phyloP scores from a whole-genome alignment of 192 early-diverging fungal species.

The Endogone sp. region DNA sequence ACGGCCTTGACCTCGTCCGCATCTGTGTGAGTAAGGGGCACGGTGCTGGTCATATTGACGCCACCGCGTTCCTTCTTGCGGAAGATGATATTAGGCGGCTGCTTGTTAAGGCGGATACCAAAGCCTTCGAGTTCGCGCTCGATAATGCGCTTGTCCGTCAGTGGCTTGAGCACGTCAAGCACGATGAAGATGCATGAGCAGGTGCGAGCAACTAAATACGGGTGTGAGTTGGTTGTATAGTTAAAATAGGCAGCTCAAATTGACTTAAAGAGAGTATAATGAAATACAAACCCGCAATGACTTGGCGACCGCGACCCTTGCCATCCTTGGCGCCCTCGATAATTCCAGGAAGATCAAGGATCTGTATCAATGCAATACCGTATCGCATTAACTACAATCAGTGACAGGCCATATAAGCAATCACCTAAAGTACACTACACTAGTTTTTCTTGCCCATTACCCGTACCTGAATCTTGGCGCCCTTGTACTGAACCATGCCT shows the following conservation, averaged over 20 bases:
- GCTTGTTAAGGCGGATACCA: slow-evolving; percentile 95
- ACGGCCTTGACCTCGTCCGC: slow-evolving; percentile 91
- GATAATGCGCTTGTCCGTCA: slow-evolving; percentile 92
- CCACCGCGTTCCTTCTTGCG: slow-evolving; percentile 99
- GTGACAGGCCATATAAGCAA: neutral
- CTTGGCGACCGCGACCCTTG: slow-evolving; percentile 91
- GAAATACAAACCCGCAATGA: slow-evolving; percentile 26
- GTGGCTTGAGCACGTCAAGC: slow-evolving; percentile 94
- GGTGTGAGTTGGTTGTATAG: no score
- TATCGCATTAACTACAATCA: neutral
- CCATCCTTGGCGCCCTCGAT: slow-evolving; percentile 99
- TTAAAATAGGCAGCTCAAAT: neutral
- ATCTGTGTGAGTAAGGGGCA: slow-evolving; percentile 84
- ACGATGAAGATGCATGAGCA: slow-evolving; percentile 97
- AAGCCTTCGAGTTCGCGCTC: slow-evolving; percentile 97
- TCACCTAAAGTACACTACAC: no score
- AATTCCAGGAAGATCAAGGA: slow-evolving; percentile 97
- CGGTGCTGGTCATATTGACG: slow-evolving; percentile 92
- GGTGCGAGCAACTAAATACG: slow-evolving; percentile 86
- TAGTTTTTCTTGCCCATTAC: neutral
- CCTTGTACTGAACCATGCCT: slow-evolving; percentile 94
- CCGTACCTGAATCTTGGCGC: slow-evolving; percentile 86
- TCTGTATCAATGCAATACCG: slow-evolving; percentile 40
- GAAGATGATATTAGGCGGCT: slow-evolving; percentile 92
- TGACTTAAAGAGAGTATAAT: neutral